These are phyloP conservation scores for Aciculosporium take DNA, from an alignment of 2,329 filamentous ascomycete genomes.

Conservation along the genomic window DNA sequence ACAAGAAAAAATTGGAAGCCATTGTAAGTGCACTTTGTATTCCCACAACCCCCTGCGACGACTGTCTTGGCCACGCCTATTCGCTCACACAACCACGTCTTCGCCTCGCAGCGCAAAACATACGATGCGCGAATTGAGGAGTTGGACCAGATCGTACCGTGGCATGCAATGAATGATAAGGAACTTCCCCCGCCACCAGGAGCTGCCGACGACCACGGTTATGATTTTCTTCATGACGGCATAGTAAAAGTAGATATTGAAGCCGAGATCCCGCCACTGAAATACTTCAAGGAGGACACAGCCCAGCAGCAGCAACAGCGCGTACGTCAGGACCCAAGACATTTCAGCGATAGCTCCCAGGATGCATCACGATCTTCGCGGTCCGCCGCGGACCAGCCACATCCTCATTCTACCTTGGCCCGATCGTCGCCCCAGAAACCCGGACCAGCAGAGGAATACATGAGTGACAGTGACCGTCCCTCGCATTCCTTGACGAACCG, in stretches of 20 bases:
- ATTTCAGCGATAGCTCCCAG: slow-evolving; percentile 11
- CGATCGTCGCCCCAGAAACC: slow-evolving; percentile 28
- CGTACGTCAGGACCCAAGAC: slow-evolving; percentile 11
- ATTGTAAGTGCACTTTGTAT: slow-evolving; percentile 54
- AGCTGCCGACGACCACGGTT: slow-evolving; percentile 26
- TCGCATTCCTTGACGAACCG: slow-evolving; percentile 58
- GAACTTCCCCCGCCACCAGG: slow-evolving; percentile 58
- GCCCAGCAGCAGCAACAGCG: slow-evolving; percentile 8
- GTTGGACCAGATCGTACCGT: slow-evolving; percentile 55
- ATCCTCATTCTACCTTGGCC: slow-evolving; percentile 40
- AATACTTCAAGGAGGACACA: slow-evolving; percentile 22
- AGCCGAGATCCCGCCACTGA: slow-evolving; percentile 12
- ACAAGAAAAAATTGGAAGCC: slow-evolving; percentile 78
- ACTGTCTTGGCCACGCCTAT: neutral
- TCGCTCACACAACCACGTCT: neutral
- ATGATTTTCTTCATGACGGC: slow-evolving; percentile 2
- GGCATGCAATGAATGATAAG: slow-evolving; percentile 46
- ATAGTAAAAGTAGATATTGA: slow-evolving; percentile 1
- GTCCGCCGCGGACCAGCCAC: slow-evolving; percentile 9
- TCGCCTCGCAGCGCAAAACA: slow-evolving; percentile 52
- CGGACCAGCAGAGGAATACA: slow-evolving; percentile 17
- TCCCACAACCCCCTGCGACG: too few relatives aligned
- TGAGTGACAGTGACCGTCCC: slow-evolving; percentile 44
- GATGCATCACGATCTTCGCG: slow-evolving; percentile 11
- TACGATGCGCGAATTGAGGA: slow-evolving; percentile 86